Conservation (phyloP, 2,329 filamentous ascomycete species). For the Botrytis aclada region DNA sequence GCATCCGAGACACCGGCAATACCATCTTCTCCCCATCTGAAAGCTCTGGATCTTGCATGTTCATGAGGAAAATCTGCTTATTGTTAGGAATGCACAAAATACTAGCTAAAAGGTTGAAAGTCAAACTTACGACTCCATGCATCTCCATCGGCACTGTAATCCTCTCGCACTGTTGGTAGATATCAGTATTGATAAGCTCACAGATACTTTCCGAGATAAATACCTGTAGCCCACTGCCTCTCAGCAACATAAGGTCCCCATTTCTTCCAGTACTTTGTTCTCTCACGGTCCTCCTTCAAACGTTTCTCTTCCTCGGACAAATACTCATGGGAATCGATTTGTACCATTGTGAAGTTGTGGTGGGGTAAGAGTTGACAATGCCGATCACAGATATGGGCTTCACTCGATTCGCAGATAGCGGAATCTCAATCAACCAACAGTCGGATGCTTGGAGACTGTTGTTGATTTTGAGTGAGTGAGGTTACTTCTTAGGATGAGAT, state of each 20-base stretch:
- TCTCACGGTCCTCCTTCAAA: slow-evolving; percentile 78
- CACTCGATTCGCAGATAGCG: neutral
- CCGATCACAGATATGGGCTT: slow-evolving; percentile 2
- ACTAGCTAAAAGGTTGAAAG: neutral
- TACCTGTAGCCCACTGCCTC: slow-evolving; percentile 92
- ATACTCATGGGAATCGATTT: slow-evolving; percentile 84
- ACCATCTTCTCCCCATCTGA: slow-evolving; percentile 94
- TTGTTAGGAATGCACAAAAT: slow-evolving; percentile 32
- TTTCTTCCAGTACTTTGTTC: slow-evolving; percentile 94
- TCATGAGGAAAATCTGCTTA: slow-evolving; percentile 85
- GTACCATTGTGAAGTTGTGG: slow-evolving; percentile 64
- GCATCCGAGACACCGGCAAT: slow-evolving; percentile 94
- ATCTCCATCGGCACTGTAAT: slow-evolving; percentile 86
- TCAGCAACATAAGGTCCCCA: slow-evolving; percentile 95
- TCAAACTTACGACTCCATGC: slow-evolving; percentile 83
- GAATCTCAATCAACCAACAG: neutral
- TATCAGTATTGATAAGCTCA: slow-evolving; percentile 20
- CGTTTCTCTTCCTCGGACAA: slow-evolving; percentile 88
- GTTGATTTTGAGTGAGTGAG: neutral
- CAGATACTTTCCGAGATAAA: neutral
- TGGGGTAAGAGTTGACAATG: slow-evolving; percentile 11
- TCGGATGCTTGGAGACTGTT: neutral
- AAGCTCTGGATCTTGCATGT: slow-evolving; percentile 81
- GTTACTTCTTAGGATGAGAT: neutral
- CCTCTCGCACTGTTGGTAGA: slow-evolving; percentile 68